Base-by-base conservation (phyloP, 148 eudicot species). In the Vaccinium myrtillus region DNA sequence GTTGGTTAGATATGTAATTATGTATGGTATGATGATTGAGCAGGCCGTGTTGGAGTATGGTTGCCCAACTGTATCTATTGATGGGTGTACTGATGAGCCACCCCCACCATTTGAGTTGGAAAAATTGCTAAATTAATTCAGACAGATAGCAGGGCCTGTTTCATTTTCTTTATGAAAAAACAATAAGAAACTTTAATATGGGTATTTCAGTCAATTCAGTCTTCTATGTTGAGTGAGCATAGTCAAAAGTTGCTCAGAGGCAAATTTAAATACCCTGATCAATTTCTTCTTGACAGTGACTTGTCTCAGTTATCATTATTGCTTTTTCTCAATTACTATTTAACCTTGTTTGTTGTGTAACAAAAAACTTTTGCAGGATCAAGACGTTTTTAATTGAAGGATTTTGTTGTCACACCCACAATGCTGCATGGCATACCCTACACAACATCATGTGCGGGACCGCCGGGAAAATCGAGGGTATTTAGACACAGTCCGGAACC, bases 351-450 rank as follows among this genome's bases (percentile, higher is more conserved):
- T 76, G 55, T 23, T 83, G 43, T 19, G 16, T 8, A 43, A 43
- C 46, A 71, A 75, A 12, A n/a, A 46, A 48, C 27, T n/a, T 55
- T n/a, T 83, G 81, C 91, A 96, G 98, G 93, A 77, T 93, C 19
- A 87, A 91, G 81, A 94, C 96, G 8, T 96, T 86, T 70, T 79
- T 96, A 81, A 84, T 94, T 14, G 96, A 96, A 46, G 96, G 96
- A 0, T 96, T 96, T 82, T 90, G 90, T 78, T 89, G 95, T 51
- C 99, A 96, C 87, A 93, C 99, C 6, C 99, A 96, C 77, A 90
- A 94, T 23, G 97, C 99, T 1, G 98, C 98, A 5, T 96, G 99
- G 99, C 99, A 96, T 81, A 96, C 99, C 2, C 87, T 96, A 30
- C 99, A 96, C 94, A 96, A 96, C 82, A 90, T 96, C 7, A 91